phyloP scores from a whole-genome alignment of 768 basidiomycete species.

The Rhodotorula sphaerocarpa region DNA sequence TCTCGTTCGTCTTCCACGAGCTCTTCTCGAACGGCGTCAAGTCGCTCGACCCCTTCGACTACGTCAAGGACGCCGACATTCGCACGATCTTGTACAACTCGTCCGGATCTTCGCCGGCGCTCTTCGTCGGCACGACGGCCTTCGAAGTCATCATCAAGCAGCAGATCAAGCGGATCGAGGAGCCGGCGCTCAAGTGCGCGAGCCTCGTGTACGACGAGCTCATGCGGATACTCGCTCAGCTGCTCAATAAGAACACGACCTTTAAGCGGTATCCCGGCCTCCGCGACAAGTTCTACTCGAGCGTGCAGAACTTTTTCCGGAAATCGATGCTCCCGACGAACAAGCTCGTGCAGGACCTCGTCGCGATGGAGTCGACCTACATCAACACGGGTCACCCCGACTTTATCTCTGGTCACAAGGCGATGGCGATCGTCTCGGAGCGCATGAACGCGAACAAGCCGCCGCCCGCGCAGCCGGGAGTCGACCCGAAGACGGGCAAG shows the following conservation, averaged over 20 bases:
- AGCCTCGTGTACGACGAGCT: slow-evolving; percentile 94
- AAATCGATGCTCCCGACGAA: slow-evolving; percentile 84
- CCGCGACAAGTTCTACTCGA: slow-evolving; percentile 86
- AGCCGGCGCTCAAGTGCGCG: slow-evolving; percentile 86
- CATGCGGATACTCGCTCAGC: slow-evolving; percentile 85
- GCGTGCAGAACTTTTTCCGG: slow-evolving; percentile 97
- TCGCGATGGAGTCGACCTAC: slow-evolving; percentile 96
- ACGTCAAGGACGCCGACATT: slow-evolving; percentile 97
- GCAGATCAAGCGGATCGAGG: slow-evolving; percentile 93
- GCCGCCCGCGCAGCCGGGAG: slow-evolving; percentile 50
- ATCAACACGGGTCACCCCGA: slow-evolving; percentile 99
- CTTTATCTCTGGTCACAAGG: slow-evolving; percentile 94
- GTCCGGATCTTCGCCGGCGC: slow-evolving; percentile 88
- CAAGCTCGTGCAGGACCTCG: slow-evolving; percentile 87
- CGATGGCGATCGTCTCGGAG: slow-evolving; percentile 78
- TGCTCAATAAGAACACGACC: slow-evolving; percentile 82
- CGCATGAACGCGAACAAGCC: slow-evolving; percentile 69
- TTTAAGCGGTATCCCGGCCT: slow-evolving; percentile 97
- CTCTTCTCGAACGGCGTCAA: slow-evolving; percentile 93
- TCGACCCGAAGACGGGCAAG: slow-evolving; percentile 67
- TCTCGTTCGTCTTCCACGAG: slow-evolving; percentile 98
- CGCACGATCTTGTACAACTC: slow-evolving; percentile 94
- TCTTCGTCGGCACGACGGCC: slow-evolving; percentile 93
- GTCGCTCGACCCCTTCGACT: slow-evolving; percentile 95
- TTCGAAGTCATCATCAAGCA: slow-evolving; percentile 99